Base-by-base conservation (phyloP, 306 rosid genomes). In the Echinosophora koreensis region DNA sequence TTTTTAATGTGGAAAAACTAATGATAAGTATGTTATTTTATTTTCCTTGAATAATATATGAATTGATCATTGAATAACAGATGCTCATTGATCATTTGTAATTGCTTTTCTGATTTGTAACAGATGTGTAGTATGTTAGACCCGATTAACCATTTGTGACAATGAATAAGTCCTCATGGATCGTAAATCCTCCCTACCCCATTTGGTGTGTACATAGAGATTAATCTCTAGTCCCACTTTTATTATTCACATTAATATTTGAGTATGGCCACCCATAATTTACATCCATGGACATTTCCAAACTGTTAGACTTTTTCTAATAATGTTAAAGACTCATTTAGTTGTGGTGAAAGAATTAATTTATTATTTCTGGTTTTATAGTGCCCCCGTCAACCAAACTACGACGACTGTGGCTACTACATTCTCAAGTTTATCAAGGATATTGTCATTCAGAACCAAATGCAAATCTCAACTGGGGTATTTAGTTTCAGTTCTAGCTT, bases 121-220 rank as follows among this genome's bases (percentile, higher is more conserved):
- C n/a, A n/a, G n/a, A n/a, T n/a, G n/a, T n/a, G n/a, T n/a, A n/a
- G n/a, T n/a, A n/a, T n/a, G n/a, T n/a, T n/a, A n/a, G n/a, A n/a
- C n/a, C n/a, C n/a, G n/a, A n/a, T n/a, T n/a, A n/a, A n/a, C 98
- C 13, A 84, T 91, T 38, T 90, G 97, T 78, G 96, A 91, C 86
- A 91, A 88, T 82, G 98, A 90, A 89, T 88, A 90, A 75, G 91
- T 91, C 73, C 91, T 94, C 58, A 94, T 87, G 98, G 98, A 74
- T 94, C 96, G 71, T 85, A 87, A 85, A 85, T 88, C 74, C 82
- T 74, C 78, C 75, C 80, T 69, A 46, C 84, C 79, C 17, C 73
- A 18, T 18, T 70, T 52, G 89, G 92, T 87, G 77, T 57, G 82
- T 76, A 74, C 63, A 50, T 67, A 4, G 1, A 76, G 44, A 58